phyloP scores from a whole-genome alignment of 441 rosid genomes.

The Eruca vesicaria region DNA sequence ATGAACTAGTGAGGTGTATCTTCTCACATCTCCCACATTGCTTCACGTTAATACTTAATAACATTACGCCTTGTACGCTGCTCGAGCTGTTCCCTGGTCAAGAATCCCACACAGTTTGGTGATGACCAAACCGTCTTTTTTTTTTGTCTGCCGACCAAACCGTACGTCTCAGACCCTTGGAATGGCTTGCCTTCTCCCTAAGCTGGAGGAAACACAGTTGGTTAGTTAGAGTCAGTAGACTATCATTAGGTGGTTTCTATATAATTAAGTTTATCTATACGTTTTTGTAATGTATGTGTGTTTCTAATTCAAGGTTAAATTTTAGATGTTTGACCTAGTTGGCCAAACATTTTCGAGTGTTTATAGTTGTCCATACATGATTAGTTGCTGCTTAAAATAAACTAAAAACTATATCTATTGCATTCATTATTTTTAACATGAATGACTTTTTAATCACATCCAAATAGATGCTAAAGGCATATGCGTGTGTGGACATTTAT shows the following conservation, averaged over 20 bases:
- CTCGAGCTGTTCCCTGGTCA: conserved; percentile 76
- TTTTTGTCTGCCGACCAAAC: too few species aligned
- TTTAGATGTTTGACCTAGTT: background rate
- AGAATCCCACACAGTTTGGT: conserved; percentile 44
- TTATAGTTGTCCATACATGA: background rate
- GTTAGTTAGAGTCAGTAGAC: conserved; percentile 12
- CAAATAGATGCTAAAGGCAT: conserved; percentile 9
- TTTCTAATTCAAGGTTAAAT: conserved; percentile 8
- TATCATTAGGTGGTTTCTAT: conserved; percentile 13
- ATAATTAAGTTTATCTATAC: too few species aligned
- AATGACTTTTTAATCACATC: background rate
- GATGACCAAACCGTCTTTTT: conserved; percentile 34
- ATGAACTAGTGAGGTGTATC: conserved; percentile 65
- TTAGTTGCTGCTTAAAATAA: background rate
- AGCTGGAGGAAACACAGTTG: conserved; percentile 32
- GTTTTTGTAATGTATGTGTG: conserved; percentile 8
- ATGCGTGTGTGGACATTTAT: conserved; percentile 14
- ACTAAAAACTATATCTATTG: background rate
- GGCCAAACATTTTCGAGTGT: background rate
- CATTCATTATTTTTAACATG: background rate
- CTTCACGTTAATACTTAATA: conserved; percentile 79
- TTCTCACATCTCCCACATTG: conserved; percentile 87
- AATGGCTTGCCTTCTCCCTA: conserved; percentile 44
- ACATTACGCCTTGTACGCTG: conserved; percentile 67
- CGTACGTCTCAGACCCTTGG: conserved; percentile 32